Evolutionary conservation across 148 eudicot species (phyloP).

Genomic region (Fagopyrum esculentum): DNA sequence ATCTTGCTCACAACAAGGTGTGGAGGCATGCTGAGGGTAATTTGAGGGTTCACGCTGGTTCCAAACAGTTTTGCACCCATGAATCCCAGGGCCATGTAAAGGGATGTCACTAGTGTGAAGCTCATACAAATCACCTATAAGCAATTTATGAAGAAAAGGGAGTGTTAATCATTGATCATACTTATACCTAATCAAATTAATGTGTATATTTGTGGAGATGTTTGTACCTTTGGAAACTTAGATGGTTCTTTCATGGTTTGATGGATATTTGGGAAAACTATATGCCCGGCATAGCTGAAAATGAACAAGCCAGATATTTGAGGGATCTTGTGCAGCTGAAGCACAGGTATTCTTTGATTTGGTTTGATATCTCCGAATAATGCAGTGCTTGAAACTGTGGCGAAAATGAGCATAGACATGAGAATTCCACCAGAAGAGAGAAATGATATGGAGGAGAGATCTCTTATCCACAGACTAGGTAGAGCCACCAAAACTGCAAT

Average conservation of each 20-base stretch:
- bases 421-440: conserved; percentile 59
- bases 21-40: conserved; percentile 80
- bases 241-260: conserved; percentile 66
- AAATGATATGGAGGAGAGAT: conserved; percentile 62
- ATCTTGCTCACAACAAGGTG: conserved; percentile 42
- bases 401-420: conserved; percentile 50
- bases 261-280: conserved; percentile 65
- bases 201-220: background rate
- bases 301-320: conserved; percentile 58
- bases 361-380: conserved; percentile 38
- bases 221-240: conserved; percentile 52
- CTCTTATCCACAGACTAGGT: conserved; percentile 70
- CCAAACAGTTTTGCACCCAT: conserved; percentile 73
- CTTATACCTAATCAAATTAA: background rate
- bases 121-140: conserved; percentile 60
- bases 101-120: conserved; percentile 46
- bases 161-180: background rate
- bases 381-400: conserved; percentile 43
- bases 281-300: conserved; percentile 70
- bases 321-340: conserved; percentile 52
- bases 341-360: conserved; percentile 34
- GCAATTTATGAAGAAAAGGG: background rate
- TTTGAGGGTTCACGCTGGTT: conserved; percentile 47
- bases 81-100: conserved; percentile 56
- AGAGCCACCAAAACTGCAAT: conserved; percentile 60